Conservation (phyloP, 192 early-diverging fungal genomes). For the Coemansia sp. region DNA sequence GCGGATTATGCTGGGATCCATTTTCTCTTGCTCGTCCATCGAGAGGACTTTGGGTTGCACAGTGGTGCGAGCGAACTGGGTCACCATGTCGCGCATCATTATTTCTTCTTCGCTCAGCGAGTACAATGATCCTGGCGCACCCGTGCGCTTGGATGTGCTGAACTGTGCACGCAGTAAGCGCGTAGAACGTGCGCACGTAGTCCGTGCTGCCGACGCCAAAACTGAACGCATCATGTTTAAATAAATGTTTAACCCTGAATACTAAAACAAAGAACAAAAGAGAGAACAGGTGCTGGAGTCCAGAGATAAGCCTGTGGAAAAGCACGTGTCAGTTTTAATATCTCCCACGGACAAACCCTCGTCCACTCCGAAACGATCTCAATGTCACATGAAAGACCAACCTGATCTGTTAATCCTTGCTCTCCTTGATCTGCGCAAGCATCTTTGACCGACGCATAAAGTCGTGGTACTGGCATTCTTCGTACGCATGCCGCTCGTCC, state of each 20-base stretch:
- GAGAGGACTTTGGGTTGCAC: constrained; percentile 80
- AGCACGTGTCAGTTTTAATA: not conserved
- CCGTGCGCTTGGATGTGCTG: too few species aligned
- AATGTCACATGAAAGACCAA: not conserved
- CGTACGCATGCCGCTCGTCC: constrained; percentile 81
- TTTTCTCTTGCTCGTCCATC: constrained; percentile 90
- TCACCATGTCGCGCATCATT: constrained; percentile 73
- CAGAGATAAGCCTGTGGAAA: not conserved
- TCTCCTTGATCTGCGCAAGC: constrained; percentile 45
- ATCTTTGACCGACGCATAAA: constrained; percentile 54
- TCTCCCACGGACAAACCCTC: constrained; percentile 5
- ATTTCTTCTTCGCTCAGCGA: constrained; percentile 85
- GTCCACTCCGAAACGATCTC: not conserved
- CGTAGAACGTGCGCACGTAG: not conserved
- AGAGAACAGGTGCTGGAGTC: not conserved
- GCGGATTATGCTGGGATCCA: constrained; percentile 77
- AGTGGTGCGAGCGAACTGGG: constrained; percentile 80
- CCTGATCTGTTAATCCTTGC: not conserved
- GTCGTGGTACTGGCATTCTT: constrained; percentile 97
- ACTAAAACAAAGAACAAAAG: not conserved
- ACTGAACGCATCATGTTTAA: constrained; percentile 15
- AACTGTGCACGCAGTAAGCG: too few species aligned
- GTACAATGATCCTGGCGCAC: too few species aligned
- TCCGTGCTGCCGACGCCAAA: constrained; percentile 1
- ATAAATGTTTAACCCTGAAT: not conserved